A percentile compares a stretch with the other conserved stretches of the same genome.
Conservation (phyloP, 495 filamentous ascomycete genomes). For the Aspergillus sclerotioniger region DNA sequence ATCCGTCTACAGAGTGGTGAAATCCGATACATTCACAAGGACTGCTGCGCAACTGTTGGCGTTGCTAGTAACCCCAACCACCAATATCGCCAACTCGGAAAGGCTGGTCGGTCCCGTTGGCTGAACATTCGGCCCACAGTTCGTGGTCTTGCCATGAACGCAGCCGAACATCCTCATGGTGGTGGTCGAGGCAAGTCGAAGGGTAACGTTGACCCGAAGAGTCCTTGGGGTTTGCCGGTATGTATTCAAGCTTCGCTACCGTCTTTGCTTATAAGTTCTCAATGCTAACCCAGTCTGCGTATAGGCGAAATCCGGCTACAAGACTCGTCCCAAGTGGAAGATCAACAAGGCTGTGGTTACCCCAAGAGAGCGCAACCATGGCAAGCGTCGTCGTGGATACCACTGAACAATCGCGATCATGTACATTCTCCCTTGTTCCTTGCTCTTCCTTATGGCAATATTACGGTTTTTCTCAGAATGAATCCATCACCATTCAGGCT, state of each 20-base stretch:
- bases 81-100: constrained; percentile 86
- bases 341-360: constrained; percentile 79
- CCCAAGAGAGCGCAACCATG: constrained; percentile 72
- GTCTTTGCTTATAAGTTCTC: constrained; percentile 1
- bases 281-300: constrained; percentile 18
- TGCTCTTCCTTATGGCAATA: neutral
- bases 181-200: constrained; percentile 98
- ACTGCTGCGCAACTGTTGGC: constrained; percentile 91
- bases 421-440: neutral
- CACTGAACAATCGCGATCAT: constrained; percentile 25
- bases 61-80: constrained; percentile 90
- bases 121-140: constrained; percentile 91
- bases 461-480: neutral
- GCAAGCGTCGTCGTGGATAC: constrained; percentile 58
- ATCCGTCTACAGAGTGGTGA: constrained; percentile 90
- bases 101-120: constrained; percentile 90
- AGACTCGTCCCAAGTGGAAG: constrained; percentile 79
- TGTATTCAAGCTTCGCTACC: constrained; percentile 33
- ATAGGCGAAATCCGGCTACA: constrained; percentile 93
- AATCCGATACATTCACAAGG: constrained; percentile 78
- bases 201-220: constrained; percentile 91
- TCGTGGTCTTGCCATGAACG: constrained; percentile 97
- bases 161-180: constrained; percentile 93
- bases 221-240: constrained; percentile 95
- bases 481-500: neutral